These are phyloP conservation scores for Fomitopsis pinicola DNA, from an alignment of 1,284 basidiomycete species.

Conservation along the genomic window DNA sequence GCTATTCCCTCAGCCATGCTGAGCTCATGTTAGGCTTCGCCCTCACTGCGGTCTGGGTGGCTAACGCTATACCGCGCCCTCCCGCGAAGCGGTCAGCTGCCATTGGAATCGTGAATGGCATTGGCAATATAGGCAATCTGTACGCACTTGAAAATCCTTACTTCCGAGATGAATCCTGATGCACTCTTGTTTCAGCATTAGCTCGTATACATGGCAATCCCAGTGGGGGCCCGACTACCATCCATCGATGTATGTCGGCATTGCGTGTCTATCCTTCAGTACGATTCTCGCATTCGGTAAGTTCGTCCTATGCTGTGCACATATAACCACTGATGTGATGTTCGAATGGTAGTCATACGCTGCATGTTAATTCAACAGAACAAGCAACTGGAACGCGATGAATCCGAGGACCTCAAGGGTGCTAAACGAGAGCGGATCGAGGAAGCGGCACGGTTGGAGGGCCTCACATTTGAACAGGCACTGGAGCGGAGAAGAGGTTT, in stretches of 20 bases:
- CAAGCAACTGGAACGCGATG: slow-evolving; percentile 31
- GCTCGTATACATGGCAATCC: slow-evolving; percentile 34
- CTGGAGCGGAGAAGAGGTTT: slow-evolving; percentile 35
- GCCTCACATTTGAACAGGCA: slow-evolving; percentile 34
- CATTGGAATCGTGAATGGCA: slow-evolving; percentile 39
- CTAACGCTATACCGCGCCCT: slow-evolving; percentile 58
- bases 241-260: slow-evolving; percentile 32
- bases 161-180: background rate
- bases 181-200: slow-evolving; percentile 22
- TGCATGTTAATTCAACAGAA: slow-evolving; percentile 32
- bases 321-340: background rate
- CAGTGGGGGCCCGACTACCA: slow-evolving; percentile 34
- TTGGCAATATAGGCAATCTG: slow-evolving; percentile 38
- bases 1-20: background rate
- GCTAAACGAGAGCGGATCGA: slow-evolving; percentile 31
- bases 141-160: slow-evolving; percentile 12
- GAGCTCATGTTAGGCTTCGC: slow-evolving; percentile 41
- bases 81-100: slow-evolving; percentile 53
- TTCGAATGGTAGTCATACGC: slow-evolving; percentile 27
- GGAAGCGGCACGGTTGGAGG: slow-evolving; percentile 34
- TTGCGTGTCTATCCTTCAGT: slow-evolving; percentile 25
- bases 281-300: slow-evolving; percentile 26
- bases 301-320: background rate
- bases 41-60: slow-evolving; percentile 59
- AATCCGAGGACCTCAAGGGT: slow-evolving; percentile 27